Base-by-base conservation (phyloP, 1,284 basidiomycete genomes). In the Dichomitus squalens region DNA sequence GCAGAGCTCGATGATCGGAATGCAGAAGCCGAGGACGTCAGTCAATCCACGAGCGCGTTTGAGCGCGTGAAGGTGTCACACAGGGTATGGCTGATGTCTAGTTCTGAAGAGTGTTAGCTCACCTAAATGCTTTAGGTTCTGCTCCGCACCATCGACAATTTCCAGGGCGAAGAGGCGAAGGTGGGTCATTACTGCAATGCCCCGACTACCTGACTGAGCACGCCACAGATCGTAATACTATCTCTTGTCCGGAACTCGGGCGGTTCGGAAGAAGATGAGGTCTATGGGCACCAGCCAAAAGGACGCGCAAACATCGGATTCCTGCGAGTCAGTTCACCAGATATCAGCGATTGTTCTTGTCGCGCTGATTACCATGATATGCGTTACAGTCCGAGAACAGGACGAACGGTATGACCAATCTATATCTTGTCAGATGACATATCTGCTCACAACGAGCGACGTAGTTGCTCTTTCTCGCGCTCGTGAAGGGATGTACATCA, bases 61-160 rank as follows among this genome's bases (percentile, higher is more conserved):
- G 66, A 71, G 21, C 71, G 73, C 16, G 61, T 68, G 41, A 59
- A 64, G 6, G 61, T 70, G 1, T 67, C 85, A 27, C 78, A 82
- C 58, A 76, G 75, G 27, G 78, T 88, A 23, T 23, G 65, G 56
- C 23, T 29, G 9, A 18, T 5, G n/a, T 9, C 4, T 12, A 16
- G 16, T 33, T 41, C 5, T 41, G 3, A 25, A 14, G 23, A 20
- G 7, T 9, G 16, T 39, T 20, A 38, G 35, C 48, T 49, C 14
- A 38, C 23, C 14, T 21, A 36, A 27, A 12, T 12, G 44, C 6
- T 25, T 9, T 41, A 90, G 86, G 81, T 90, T 29, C 80, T 79
- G 14, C 71, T 90, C 7, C 79, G 87, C n/a, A 91, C 88, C 1
- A 80, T 92, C 1, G 89, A 92, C 63, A 90, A 87, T 58, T 92